Percentiles rank a stretch among this genome's conserved stretches.
Evolutionary conservation across 2,329 filamentous ascomycete species (phyloP).

Genomic region (Aureobasidium sp.): DNA sequence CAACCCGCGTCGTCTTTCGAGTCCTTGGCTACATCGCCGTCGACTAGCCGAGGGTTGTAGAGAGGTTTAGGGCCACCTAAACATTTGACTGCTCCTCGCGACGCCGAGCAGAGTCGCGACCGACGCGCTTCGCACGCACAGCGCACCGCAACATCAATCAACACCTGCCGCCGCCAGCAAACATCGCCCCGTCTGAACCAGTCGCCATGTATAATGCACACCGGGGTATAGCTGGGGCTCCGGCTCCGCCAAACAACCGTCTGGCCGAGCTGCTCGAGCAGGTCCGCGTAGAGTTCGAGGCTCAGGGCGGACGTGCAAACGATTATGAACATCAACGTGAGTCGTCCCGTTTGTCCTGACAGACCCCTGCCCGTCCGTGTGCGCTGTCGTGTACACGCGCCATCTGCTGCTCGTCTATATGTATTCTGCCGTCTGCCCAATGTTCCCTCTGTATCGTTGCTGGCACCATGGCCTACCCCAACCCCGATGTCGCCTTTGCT

Average conservation of each 20-base stretch:
- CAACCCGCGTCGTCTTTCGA: not conserved
- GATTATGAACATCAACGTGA: conserved; percentile 91
- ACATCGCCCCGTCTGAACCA: not conserved
- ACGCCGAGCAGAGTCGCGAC: too few relatives aligned
- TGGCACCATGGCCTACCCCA: conserved; percentile 3
- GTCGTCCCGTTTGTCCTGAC: conserved; percentile 34
- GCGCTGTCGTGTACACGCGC: not conserved
- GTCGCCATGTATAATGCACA: conserved; percentile 74
- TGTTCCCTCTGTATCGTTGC: not conserved
- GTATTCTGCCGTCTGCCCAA: not conserved
- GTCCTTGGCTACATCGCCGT: too few relatives aligned
- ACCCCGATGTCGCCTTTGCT: conserved; percentile 8
- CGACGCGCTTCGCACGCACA: not conserved
- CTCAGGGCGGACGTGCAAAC: conserved; percentile 62
- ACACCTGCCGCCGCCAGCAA: too few relatives aligned
- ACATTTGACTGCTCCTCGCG: too few relatives aligned
- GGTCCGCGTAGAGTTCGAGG: conserved; percentile 85
- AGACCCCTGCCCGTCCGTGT: not conserved
- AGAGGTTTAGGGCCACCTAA: too few relatives aligned
- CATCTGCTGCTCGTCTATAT: not conserved
- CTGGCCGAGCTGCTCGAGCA: conserved; percentile 88
- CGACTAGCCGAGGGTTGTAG: not conserved
- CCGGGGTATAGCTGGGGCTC: conserved; percentile 63
- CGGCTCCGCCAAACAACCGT: conserved; percentile 58
- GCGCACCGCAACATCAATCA: not conserved